phyloP scores from a whole-genome alignment of 163 green algal genomes.

The Chloromonas sp. region DNA sequence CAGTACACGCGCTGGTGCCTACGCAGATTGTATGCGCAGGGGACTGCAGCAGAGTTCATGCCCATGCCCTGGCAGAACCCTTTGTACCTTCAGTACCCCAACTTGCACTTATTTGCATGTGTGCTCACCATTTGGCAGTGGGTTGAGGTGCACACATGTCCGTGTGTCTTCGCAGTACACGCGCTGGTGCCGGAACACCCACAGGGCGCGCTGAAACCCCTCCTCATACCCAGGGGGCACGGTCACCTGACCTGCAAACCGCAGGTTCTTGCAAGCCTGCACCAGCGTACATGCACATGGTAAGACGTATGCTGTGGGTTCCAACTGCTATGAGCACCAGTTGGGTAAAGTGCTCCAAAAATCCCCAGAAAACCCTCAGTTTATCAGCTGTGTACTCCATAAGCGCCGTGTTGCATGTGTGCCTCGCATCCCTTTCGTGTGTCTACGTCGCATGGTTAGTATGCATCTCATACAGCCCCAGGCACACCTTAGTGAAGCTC shows the following conservation, averaged over 20 bases:
- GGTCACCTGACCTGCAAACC: constrained; percentile 63
- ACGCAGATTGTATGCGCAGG: no score
- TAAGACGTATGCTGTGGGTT: neutral
- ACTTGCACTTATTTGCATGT: no score
- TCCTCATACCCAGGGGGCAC: constrained; percentile 78
- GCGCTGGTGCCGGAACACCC: constrained; percentile 86
- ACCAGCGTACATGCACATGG: neutral
- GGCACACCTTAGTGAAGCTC: constrained; percentile 47
- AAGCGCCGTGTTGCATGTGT: no score
- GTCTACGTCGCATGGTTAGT: no score
- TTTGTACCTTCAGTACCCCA: no score
- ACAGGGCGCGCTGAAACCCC: constrained; percentile 80
- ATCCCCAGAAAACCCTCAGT: neutral
- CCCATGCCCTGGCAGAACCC: no score
- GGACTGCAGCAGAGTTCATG: no score
- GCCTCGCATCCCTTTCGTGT: no score
- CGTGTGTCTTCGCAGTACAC: constrained; percentile 66
- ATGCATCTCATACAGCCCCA: neutral
- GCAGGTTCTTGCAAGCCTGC: constrained; percentile 46
- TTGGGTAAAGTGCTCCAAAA: neutral
- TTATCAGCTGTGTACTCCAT: no score
- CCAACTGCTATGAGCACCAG: neutral
- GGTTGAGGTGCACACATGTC: constrained; percentile 53
- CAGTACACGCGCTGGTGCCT: constrained; percentile 85
- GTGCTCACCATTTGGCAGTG: constrained; percentile 27